These are phyloP conservation scores for Yamadazyma buinensis DNA, from an alignment of 1,139 yeast species.

Conservation along the genomic window DNA sequence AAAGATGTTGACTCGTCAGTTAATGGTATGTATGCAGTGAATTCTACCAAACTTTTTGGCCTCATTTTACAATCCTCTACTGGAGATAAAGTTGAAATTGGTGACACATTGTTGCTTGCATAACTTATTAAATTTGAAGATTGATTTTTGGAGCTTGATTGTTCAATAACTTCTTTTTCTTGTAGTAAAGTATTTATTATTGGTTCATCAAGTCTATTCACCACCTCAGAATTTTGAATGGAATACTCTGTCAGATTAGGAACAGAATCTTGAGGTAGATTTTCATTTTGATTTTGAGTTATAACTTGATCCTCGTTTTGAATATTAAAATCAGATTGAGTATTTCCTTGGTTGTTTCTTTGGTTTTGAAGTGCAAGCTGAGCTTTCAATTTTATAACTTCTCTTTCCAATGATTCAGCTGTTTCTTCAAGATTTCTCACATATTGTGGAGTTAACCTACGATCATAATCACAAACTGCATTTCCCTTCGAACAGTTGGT, in stretches of 20 bases:
- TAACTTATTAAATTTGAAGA: not conserved
- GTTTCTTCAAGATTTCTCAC: slow-evolving; percentile 5
- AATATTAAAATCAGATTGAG: too few species aligned
- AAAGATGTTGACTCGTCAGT: slow-evolving; percentile 8
- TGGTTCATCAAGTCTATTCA: too few species aligned
- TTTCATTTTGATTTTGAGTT: too few species aligned
- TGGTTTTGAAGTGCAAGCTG: too few species aligned
- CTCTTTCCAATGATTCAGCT: slow-evolving; percentile 3
- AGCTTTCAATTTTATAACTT: slow-evolving; percentile 1
- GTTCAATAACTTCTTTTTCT: not conserved
- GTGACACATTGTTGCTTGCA: not conserved
- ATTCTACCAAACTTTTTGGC: slow-evolving; percentile 7
- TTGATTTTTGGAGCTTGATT: not conserved
- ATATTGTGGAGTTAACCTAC: slow-evolving; percentile 4
- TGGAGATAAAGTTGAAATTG: not conserved
- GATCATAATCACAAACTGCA: slow-evolving; percentile 3
- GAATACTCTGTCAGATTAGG: too few species aligned
- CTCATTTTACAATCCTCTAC: too few species aligned
- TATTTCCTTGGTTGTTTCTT: too few species aligned
- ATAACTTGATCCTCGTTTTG: too few species aligned
- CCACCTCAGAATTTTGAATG: too few species aligned
- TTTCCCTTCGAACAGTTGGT: slow-evolving; percentile 3
- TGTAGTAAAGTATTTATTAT: too few species aligned
- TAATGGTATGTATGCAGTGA: slow-evolving; percentile 11
- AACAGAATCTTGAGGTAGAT: too few species aligned